These are phyloP conservation scores for Leccinellum rugosiceps DNA, from an alignment of 768 basidiomycete genomes.

Conservation along the genomic window DNA sequence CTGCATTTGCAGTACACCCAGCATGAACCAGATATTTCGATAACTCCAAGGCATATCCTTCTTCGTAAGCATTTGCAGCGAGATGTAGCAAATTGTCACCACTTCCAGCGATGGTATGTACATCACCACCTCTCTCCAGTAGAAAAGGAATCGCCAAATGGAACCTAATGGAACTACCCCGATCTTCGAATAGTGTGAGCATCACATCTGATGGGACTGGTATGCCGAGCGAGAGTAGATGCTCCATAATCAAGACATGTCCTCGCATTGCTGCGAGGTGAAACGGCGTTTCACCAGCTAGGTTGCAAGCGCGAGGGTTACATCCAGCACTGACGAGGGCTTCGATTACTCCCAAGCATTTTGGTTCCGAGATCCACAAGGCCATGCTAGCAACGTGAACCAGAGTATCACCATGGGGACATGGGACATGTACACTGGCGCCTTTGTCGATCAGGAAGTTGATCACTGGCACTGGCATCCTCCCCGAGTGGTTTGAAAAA, in stretches of 20 bases:
- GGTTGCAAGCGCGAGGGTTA: not conserved
- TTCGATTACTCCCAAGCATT: not conserved
- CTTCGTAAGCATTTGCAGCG: not conserved
- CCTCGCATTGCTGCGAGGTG: not conserved
- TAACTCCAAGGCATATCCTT: not conserved
- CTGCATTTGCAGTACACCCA: not conserved
- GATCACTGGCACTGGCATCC: not conserved
- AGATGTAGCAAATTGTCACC: not conserved
- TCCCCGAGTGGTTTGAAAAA: not conserved
- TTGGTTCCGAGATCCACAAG: accelerated
- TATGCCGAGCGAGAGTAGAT: not conserved
- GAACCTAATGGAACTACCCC: no score
- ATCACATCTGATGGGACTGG: not conserved
- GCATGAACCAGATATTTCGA: not conserved
- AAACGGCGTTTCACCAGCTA: not conserved
- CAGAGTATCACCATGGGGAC: not conserved
- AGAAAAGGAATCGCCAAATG: not conserved
- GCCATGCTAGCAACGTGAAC: not conserved
- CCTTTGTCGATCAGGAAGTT: not conserved
- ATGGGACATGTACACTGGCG: not conserved
- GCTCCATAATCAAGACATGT: not conserved
- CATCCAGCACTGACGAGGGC: not conserved
- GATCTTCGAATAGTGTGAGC: not conserved
- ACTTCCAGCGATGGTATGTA: not conserved
- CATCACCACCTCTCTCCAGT: not conserved